Evolutionary conservation across 768 basidiomycete species (phyloP).

Genomic region (Russula ochroleuca): DNA sequence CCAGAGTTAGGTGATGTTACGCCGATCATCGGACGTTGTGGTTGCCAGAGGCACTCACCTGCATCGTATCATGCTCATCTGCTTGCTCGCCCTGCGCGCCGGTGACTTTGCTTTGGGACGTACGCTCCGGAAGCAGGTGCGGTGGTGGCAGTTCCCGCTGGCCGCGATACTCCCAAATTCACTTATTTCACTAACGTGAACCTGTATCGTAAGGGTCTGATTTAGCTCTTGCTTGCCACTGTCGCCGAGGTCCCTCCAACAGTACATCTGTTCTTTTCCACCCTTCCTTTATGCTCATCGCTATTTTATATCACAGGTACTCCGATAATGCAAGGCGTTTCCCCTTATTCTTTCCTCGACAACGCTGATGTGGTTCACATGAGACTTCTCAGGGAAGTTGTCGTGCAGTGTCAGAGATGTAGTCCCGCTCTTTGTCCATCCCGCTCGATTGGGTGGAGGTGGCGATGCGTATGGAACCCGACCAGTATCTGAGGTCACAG

Average conservation of each 20-base stretch:
- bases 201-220: background rate
- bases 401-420: background rate
- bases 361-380: background rate
- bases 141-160: background rate
- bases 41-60: no score
- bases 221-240: background rate
- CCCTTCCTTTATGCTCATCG: background rate
- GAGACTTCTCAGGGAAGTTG: background rate
- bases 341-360: background rate
- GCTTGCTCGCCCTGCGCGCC: background rate
- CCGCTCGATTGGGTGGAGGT: background rate
- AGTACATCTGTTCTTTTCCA: background rate
- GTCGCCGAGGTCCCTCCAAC: background rate
- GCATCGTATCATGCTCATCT: background rate
- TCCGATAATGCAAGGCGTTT: background rate
- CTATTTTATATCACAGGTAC: background rate
- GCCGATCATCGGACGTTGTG: no score
- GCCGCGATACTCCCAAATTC: no score
- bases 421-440: background rate
- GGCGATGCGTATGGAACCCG: background rate
- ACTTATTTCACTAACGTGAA: background rate
- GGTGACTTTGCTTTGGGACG: background rate
- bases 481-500: background rate
- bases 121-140: slow-evolving; percentile 10
- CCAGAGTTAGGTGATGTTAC: no score